A percentile compares a stretch with the other conserved stretches of the same genome.
Evolutionary conservation across 306 rosid genomes (phyloP).

Genomic region (Trichosanthes cucumerina): DNA sequence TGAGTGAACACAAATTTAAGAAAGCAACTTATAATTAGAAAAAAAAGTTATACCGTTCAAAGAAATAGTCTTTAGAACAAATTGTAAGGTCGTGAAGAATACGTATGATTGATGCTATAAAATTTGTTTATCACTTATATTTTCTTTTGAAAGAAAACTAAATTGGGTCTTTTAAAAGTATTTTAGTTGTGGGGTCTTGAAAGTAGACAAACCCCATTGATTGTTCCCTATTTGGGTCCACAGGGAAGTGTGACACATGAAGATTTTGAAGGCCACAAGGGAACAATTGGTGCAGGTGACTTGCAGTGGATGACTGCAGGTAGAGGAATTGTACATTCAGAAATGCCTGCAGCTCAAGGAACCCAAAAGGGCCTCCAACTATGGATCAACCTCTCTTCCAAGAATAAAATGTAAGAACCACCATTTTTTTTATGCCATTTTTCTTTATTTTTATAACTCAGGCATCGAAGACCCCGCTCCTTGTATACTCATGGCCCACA

Average conservation of each 20-base stretch:
- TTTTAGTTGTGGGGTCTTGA: constrained; percentile 1
- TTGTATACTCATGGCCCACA: not conserved
- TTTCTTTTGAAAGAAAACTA: not conserved
- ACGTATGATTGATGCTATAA: not conserved
- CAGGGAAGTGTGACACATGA: constrained; percentile 84
- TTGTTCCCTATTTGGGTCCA: not conserved
- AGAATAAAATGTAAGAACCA: constrained; percentile 58
- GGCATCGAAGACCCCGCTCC: not conserved
- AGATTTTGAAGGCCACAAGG: constrained; percentile 93
- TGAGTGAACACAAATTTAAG: not conserved
- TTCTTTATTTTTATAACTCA: not conserved
- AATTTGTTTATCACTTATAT: not conserved
- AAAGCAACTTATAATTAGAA: not conserved
- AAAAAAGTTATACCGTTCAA: not conserved
- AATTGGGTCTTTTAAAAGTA: not conserved
- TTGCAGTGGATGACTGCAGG: constrained; percentile 99
- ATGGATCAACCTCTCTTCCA: constrained; percentile 89
- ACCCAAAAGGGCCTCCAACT: constrained; percentile 81
- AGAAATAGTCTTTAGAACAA: not conserved
- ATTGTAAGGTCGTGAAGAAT: not conserved
- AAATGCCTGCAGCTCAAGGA: constrained; percentile 84
- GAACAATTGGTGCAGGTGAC: constrained; percentile 82
- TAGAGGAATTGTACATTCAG: constrained; percentile 89
- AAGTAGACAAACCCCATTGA: not conserved
- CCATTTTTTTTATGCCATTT: not conserved